Evolutionary conservation across 2,329 filamentous ascomycete species (phyloP).

Genomic region (Fusarium keratoplasticum): DNA sequence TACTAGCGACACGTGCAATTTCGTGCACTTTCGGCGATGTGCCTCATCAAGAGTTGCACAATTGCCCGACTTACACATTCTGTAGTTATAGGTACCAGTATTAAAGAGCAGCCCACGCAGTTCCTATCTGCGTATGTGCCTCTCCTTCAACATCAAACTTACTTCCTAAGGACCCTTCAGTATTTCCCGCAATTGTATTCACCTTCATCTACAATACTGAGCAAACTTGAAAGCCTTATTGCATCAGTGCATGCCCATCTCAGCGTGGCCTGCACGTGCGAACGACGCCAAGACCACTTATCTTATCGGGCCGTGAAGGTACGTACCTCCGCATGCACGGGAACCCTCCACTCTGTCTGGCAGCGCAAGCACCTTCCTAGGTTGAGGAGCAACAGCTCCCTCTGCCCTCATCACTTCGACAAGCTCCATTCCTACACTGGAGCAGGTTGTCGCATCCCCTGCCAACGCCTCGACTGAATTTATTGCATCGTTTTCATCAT

Average conservation of each 20-base stretch:
- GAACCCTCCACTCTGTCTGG: constrained; percentile 13
- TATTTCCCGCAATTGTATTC: too few relatives aligned
- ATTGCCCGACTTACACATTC: neutral
- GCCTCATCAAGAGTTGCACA: neutral
- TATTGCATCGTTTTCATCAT: constrained; percentile 1
- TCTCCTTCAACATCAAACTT: neutral
- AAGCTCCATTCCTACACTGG: constrained; percentile 26
- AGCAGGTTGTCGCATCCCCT: neutral
- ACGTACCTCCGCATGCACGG: constrained; percentile 23
- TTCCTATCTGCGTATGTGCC: neutral
- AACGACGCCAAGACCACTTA: constrained; percentile 26
- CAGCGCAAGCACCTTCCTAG: constrained; percentile 14
- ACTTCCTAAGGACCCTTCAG: neutral
- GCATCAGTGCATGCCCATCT: neutral
- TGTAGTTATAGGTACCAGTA: neutral
- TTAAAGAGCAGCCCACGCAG: too few relatives aligned
- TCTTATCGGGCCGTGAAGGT: constrained; percentile 28
- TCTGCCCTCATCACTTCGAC: constrained; percentile 23
- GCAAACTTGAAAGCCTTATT: neutral
- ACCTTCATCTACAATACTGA: neutral
- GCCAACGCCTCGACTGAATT: neutral
- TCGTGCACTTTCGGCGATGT: neutral
- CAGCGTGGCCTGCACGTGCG: neutral
- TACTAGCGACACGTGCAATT: neutral
- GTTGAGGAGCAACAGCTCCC: constrained; percentile 9